Base-by-base conservation (phyloP, 1,284 basidiomycete genomes). In the Amylostereum chailletii region DNA sequence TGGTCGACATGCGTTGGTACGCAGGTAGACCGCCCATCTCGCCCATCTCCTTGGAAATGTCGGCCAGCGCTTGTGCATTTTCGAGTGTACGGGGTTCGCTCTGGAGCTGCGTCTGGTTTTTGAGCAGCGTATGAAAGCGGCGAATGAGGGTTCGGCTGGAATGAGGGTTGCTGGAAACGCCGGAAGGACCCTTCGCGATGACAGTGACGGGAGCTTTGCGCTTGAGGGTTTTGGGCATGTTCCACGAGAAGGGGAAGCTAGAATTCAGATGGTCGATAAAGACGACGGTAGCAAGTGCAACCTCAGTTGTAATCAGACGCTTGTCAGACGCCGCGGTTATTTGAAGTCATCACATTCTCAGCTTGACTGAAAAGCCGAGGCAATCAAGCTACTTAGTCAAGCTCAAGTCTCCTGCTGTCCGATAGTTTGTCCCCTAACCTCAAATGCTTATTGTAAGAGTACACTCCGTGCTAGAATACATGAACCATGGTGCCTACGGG, bases 1-100 rank as follows among this genome's bases (percentile, higher is more conserved):
- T 73, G 45, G 68, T 75, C 39, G 89, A 92, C 74, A 92, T 90
- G 40, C 72, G 73, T 62, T 94, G 90, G 64, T 94, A 94, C 10
- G 70, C 71, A 49, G 81, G 79, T 33, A 94, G 61, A 1, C 90
- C 91, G 2, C 91, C 91, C 10, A 90, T 65, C 10, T 64, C 65
- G 3, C 75, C 72, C 9, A 94, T 81, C 58, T 88, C 74, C 6
- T 63, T 54, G 42, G 84, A 75, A 11, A 91, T 67, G 19, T 74
- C 68, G 1, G 53, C 62, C 27, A 90, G 62, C 46, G 67, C 67
- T 38, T 62, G 50, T 36, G 53, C 51, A 39, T 63, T 51, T 52
- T 34, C 19, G 30, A 32, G 29, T 19, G 33, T 51, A 47, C 6
- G 45, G 8, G 34, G 42, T 34, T 48, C 51, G n/a, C 37, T 55